Conservation (phyloP, 805 yeast species). For the Yarrowia bubula region DNA sequence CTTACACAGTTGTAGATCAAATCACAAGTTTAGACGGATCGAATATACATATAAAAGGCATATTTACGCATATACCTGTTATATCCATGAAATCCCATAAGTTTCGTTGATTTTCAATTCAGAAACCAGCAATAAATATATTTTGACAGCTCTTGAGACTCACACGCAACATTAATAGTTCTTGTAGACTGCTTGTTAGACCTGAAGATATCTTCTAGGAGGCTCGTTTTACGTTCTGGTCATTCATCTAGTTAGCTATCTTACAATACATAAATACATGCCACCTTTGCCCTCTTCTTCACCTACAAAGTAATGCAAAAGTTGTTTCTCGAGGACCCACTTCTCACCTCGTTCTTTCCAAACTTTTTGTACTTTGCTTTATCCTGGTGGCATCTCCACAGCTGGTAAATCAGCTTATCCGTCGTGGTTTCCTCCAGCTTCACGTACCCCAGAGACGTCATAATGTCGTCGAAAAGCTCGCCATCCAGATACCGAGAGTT, state of each 20-base stretch:
- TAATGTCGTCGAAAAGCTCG: constrained; percentile 45
- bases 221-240: too few species aligned
- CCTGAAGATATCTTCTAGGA: too few species aligned
- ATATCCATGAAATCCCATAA: too few species aligned
- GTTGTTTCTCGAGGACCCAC: constrained; percentile 65
- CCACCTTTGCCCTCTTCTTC: neutral
- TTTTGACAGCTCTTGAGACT: too few species aligned
- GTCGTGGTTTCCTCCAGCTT: constrained; percentile 53
- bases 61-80: too few species aligned
- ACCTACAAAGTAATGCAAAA: constrained; percentile 51
- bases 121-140: too few species aligned
- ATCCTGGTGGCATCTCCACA: constrained; percentile 49
- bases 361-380: constrained; percentile 31
- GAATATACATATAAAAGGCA: too few species aligned
- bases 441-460: constrained; percentile 60
- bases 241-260: neutral
- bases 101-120: too few species aligned
- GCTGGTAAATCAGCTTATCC: constrained; percentile 70
- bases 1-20: too few species aligned
- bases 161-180: too few species aligned
- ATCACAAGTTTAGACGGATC: too few species aligned
- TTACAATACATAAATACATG: neutral
- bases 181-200: too few species aligned
- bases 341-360: constrained; percentile 51
- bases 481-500: constrained; percentile 78